Evolutionary conservation across 1,139 yeast species (phyloP).

Genomic region (Tardiomyces digboiensis): DNA sequence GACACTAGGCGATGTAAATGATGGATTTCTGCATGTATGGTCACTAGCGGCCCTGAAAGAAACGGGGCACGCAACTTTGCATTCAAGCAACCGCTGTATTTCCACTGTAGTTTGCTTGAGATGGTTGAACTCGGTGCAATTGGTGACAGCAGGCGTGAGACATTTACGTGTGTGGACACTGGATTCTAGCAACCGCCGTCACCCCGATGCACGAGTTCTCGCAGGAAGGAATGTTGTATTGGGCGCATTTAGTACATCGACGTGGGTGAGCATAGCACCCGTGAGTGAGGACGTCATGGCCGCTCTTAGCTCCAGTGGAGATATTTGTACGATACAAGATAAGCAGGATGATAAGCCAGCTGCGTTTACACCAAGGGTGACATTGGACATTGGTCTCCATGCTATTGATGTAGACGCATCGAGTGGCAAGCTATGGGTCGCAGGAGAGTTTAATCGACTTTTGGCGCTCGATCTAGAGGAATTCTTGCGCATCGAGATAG

Average conservation of each 20-base stretch:
- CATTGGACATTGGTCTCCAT: background rate
- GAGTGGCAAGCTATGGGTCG: background rate
- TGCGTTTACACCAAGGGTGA: background rate
- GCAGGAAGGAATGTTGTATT: conserved; percentile 51
- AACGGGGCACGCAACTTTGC: conserved; percentile 15
- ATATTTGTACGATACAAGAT: conserved; percentile 26
- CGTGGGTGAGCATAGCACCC: conserved; percentile 34
- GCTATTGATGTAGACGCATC: background rate
- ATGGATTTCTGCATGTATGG: conserved; percentile 61
- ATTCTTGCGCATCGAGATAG: background rate
- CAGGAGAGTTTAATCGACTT: background rate
- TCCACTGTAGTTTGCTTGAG: conserved; percentile 42
- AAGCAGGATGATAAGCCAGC: conserved; percentile 6
- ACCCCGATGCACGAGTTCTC: conserved; percentile 30
- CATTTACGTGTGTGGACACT: conserved; percentile 52
- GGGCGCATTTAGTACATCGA: conserved; percentile 38
- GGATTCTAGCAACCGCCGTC: conserved; percentile 5
- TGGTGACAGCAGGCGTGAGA: conserved; percentile 49
- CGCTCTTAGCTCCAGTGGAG: conserved; percentile 36
- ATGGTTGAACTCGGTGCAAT: conserved; percentile 41
- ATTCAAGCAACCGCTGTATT: conserved; percentile 52
- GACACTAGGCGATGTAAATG: conserved; percentile 54
- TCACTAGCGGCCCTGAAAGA: conserved; percentile 22
- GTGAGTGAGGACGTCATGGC: conserved; percentile 29
- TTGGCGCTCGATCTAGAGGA: background rate